Evolutionary conservation across 2,329 filamentous ascomycete genomes (phyloP).

Genomic region (Trichoderma pleuroti): DNA sequence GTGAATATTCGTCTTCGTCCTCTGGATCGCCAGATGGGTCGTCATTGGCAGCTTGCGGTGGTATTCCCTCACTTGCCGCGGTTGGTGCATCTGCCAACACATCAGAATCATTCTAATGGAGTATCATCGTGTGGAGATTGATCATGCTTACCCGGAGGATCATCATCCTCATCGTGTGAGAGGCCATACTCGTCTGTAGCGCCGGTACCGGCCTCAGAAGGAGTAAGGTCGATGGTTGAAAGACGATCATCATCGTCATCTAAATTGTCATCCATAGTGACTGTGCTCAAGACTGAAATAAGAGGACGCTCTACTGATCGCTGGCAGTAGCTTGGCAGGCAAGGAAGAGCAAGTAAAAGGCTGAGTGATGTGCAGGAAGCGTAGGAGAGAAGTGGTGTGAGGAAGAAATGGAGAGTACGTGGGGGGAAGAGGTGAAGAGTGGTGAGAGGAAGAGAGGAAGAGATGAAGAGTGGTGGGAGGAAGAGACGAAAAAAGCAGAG

Average conservation of each 20-base stretch:
- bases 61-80: background rate
- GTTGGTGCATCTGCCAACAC: background rate
- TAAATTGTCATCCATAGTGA: background rate
- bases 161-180: background rate
- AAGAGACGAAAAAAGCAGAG: background rate
- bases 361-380: background rate
- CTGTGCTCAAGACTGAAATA: background rate
- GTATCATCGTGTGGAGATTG: background rate
- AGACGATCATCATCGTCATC: background rate
- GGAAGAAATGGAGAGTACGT: background rate
- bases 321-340: background rate
- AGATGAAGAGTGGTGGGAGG: background rate
- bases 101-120: background rate
- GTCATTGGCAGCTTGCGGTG: background rate
- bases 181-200: background rate
- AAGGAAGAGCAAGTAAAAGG: background rate
- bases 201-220: background rate
- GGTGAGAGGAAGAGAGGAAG: no score
- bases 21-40: background rate
- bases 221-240: slow-evolving; percentile 11
- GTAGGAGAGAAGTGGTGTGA: background rate
- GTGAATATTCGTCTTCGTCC: background rate
- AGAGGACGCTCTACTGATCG: background rate
- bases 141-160: background rate
- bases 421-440: no score